Percentiles rank a stretch among this genome's conserved stretches.
These are phyloP conservation scores for Cladosporium sp. DNA, from an alignment of 2,329 filamentous ascomycete species.

Conservation along the genomic window DNA sequence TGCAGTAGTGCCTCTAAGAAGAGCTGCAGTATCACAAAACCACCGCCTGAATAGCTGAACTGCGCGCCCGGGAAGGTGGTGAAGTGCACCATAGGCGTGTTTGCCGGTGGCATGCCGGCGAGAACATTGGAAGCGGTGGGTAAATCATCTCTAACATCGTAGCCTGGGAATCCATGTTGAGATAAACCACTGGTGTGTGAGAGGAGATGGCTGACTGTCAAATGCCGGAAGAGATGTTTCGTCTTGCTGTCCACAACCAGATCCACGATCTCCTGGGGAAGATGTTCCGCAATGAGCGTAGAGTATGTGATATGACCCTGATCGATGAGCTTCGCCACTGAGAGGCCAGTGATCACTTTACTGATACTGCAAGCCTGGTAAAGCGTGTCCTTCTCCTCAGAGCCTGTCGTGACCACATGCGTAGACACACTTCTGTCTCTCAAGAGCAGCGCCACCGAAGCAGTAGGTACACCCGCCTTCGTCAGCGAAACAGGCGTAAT, in stretches of 20 bases:
- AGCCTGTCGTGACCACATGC: constrained; percentile 8
- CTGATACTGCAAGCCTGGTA: constrained; percentile 33
- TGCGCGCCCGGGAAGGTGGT: constrained; percentile 27
- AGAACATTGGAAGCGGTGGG: constrained; percentile 22
- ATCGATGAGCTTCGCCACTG: constrained; percentile 29
- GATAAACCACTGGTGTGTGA: constrained; percentile 30
- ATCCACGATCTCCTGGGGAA: neutral
- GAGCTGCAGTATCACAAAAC: constrained; percentile 28
- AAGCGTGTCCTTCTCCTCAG: constrained; percentile 27
- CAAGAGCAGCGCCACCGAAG: neutral
- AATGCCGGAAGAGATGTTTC: constrained; percentile 10
- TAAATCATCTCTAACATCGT: constrained; percentile 18
- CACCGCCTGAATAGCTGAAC: constrained; percentile 32
- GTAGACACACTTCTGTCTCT: neutral
- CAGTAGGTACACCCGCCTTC: neutral
- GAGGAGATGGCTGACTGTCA: constrained; percentile 29
- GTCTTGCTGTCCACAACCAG: neutral
- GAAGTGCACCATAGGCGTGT: constrained; percentile 27
- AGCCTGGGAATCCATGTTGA: constrained; percentile 30
- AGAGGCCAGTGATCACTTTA: constrained; percentile 29
- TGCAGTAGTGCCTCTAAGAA: constrained; percentile 26
- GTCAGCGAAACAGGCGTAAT: neutral
- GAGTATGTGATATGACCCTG: constrained; percentile 21
- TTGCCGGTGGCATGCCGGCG: constrained; percentile 24
- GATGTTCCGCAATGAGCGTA: neutral